Evolutionary conservation across 1,139 yeast genomes (phyloP), one percentile per base, ranked within the genome.

Genomic region (Petasospora fabianii): DNA sequence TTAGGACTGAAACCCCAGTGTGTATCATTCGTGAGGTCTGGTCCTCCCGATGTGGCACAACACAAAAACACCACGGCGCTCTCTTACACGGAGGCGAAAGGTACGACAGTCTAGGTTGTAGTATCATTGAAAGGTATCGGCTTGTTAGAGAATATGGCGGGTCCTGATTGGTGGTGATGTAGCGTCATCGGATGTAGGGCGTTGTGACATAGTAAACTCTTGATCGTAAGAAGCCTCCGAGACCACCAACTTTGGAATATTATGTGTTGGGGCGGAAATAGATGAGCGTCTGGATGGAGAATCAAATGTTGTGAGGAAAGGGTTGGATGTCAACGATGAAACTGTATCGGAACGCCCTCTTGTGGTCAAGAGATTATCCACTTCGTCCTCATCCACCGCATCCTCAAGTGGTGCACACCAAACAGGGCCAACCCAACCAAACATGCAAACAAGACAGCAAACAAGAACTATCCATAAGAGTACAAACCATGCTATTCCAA

Each of bases 361-460:
- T 12, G 27, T 4, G 14, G 13, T 16, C 10, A 31, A 11, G 8
- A 31, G 21, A 8, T 31, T 18, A 16, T 32, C 34, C 2, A 8
- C 32, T 8, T 27, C 44, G 7, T 39, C 39, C 2, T 36, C 37
- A 6, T 36, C 39, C 8, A n/a, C 6, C 21, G 27, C 42, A 6
- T 33, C 39, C 4, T 38, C 38, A 7, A 42, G 46, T 1, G 44
- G 39, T 5, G 44, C 24, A 29, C 48, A 44, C 48, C 48, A 44
- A 4, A 28, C 30, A 7, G 48, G 48, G 3, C 48, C 48, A 5
- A 38, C 36, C 48, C 48, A 44, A 1, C 36, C 24, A 6, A 36
- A 6, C 34, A 32, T 26, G 3, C 31, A 18, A 2, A 42, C 20
- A 4, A 36, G 3, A 1, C 30, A 17, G 11, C 26, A 21, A 2